Base-by-base conservation (phyloP, 148 eudicot genomes). In the Hydrangea macrophylla region DNA sequence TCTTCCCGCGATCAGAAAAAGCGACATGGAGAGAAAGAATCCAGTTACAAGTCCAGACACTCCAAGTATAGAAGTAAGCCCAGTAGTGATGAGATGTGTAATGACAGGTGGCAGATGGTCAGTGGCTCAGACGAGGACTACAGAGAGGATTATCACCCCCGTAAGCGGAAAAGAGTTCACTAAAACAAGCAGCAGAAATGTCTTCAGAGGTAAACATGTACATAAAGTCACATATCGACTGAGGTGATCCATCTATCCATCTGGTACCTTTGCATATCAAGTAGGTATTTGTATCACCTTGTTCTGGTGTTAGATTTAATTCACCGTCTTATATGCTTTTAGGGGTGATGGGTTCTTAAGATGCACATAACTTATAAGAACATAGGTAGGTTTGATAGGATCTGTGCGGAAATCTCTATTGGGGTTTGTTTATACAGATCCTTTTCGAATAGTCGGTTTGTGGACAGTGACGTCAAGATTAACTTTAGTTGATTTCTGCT, bases 121-220 rank as follows among this genome's bases (percentile, higher is more conserved):
- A 58, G 68, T 60, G 64, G 76, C 44, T 65, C 81, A 2, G 68
- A 75, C 63, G 82, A 79, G 36, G 85, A 81, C 37, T 65, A 64
- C 70, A 69, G 71, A 48, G 78, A 78, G 60, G 68, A 66, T 57
- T 70, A 73, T 75, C 75, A 60, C 51, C 57, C 69, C 60, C 78
- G 66, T 63, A 85, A 85, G 77, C 61, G 81, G 70, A 83, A 78
- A 77, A 83, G 78, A 70, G 70, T 69, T 36, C 73, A 67, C 45
- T 88, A 81, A 78, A 72, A 68, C 70, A 60, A 61, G 54, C 63
- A 12, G 55, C 27, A 23, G 66, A 33, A 60, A 55, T 44, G 75
- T 65, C 68, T 62, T 73, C 58, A 72, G 77, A 79, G 88, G 82
- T 83, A 83, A 80, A 72, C 61, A 48, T 84, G 88, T 86, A 75